These are phyloP conservation scores for Helotiales sp. DNA, from an alignment of 2,329 filamentous ascomycete genomes.

Conservation along the genomic window DNA sequence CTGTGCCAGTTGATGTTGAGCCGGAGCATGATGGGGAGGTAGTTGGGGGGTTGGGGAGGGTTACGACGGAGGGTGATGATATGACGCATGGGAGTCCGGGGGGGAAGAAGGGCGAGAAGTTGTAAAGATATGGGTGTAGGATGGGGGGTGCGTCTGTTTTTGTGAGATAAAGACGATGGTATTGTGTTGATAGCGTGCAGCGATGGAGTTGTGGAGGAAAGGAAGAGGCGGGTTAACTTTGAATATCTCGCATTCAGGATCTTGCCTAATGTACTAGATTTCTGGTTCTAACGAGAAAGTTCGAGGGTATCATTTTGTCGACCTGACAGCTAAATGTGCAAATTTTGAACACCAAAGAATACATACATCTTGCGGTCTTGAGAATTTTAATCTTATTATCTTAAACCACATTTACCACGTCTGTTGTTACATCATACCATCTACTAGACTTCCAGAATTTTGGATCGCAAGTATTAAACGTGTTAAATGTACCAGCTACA, in stretches of 20 bases:
- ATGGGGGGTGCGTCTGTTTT: neutral
- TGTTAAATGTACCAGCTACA: no score
- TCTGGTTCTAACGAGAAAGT: no score
- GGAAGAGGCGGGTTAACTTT: neutral
- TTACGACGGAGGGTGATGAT: conserved; percentile 27
- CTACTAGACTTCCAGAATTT: no score
- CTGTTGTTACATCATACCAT: no score
- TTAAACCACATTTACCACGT: no score
- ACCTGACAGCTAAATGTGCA: no score
- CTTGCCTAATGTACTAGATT: neutral
- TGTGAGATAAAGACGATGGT: neutral
- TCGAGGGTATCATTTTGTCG: no score
- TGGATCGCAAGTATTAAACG: no score
- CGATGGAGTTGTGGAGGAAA: neutral
- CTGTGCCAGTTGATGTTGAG: conserved; percentile 36
- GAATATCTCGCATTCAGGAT: neutral
- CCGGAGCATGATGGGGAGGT: conserved; percentile 36
- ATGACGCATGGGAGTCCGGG: conserved; percentile 15
- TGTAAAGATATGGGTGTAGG: neutral
- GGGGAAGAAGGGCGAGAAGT: conserved; percentile 20
- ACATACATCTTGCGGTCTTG: no score
- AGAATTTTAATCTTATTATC: no score
- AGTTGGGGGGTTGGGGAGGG: conserved; percentile 30
- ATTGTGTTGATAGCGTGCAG: neutral
- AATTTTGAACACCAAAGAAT: no score